phyloP scores from a whole-genome alignment of 2,329 filamentous ascomycete genomes.

The Tolypocladium nubicola region DNA sequence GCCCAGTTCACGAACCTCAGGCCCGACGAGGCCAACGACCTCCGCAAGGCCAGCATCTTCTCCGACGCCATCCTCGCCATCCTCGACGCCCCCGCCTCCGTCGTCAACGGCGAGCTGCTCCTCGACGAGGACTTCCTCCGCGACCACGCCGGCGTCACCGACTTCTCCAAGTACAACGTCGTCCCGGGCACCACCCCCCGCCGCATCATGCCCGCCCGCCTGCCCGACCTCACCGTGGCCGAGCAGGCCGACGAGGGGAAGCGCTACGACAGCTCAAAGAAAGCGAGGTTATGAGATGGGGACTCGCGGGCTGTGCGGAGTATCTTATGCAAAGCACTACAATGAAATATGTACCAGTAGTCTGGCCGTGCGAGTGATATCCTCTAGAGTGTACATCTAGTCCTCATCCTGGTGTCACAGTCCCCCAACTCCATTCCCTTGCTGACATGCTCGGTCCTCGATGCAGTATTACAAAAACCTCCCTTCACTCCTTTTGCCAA shows the following conservation, averaged over 20 bases:
- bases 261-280: constrained; percentile 53
- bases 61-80: constrained; percentile 71
- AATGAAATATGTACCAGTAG: neutral
- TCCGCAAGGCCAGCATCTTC: constrained; percentile 65
- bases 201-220: constrained; percentile 63
- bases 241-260: constrained; percentile 75
- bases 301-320: neutral
- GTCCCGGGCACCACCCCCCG: constrained; percentile 52
- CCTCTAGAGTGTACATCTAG: neutral
- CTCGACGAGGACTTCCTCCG: constrained; percentile 77
- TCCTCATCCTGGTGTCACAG: neutral
- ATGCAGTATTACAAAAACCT: constrained; percentile 1
- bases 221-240: constrained; percentile 61
- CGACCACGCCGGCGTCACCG: constrained; percentile 48
- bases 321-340: neutral
- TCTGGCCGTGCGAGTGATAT: neutral
- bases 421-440: constrained; percentile 1
- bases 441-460: constrained; percentile 1
- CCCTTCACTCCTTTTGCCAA: neutral
- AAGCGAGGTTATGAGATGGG: constrained; percentile 26
- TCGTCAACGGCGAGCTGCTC: constrained; percentile 61
- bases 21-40: constrained; percentile 39
- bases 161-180: constrained; percentile 67
- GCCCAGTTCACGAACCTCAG: constrained; percentile 35
- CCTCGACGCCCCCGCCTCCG: constrained; percentile 44